Evolutionary conservation across 495 filamentous ascomycete genomes (phyloP), one percentile per base, ranked within the genome.

Genomic region (Penicillium pulvis): DNA sequence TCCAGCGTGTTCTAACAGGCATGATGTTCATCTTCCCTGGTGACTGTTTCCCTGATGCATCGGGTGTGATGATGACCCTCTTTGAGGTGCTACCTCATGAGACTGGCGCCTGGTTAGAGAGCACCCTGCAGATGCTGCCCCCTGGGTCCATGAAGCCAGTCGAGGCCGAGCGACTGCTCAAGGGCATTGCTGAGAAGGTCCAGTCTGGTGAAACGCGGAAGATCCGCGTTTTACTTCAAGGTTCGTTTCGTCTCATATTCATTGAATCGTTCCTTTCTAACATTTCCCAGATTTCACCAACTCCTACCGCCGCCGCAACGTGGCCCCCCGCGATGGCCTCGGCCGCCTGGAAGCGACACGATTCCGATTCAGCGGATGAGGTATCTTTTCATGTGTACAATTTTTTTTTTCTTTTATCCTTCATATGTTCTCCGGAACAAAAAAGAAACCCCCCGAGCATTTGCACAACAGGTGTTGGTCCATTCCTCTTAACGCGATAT

Each of bases 11-110:
- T 41, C 75, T 98, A 67, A 92, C 92, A 5, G 94, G 94, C 60
- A 93, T 99, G 92, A 97, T 99, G 93, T 97, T 97, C 69, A 91
- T 86, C 0, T 99, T 98, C 79, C 94, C 94, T 0, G 83, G 86
- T 45, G 95, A 97, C 69, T 97, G 92, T 74, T 92, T 98, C 71
- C 84, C 93, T 1, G 95, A 98, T 72, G 92, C 92, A 6, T 94
- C 90, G 24, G 90, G 92, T 11, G 90, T 96, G n/a, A 75, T 98
- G 58, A 85, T 99, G 65, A 87, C 84, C 2, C 77, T 97, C 60
- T 96, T 98, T 66, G 88, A 97, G 68, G 74, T 98, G 26, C 81
- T 95, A 62, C 95, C 95, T 0, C 75, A 84, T 41, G 83, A 93
- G 61, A 87, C 89, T 48, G 81, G 88, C 6, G 60, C 74, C 9